These are phyloP conservation scores for Globisporangium abappressorium DNA, from an alignment of 352 stramenopile species.

Conservation along the genomic window DNA sequence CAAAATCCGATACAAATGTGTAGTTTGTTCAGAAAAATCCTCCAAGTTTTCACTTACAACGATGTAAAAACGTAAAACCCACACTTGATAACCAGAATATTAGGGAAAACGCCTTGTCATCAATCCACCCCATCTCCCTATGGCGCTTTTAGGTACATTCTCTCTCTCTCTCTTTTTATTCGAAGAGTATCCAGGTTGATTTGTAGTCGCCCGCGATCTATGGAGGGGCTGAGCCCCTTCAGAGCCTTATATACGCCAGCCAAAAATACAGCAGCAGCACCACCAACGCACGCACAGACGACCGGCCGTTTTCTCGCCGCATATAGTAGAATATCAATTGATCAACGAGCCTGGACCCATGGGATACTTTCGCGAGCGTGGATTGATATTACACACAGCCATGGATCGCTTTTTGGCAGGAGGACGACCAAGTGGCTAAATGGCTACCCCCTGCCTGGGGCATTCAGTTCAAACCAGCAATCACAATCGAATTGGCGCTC, in stretches of 20 bases:
- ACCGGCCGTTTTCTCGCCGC: not conserved
- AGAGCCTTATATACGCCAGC: not conserved
- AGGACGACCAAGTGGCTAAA: not conserved
- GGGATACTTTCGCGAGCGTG: not conserved
- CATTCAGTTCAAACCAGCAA: not conserved
- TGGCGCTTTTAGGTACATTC: not conserved
- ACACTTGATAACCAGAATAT: not conserved
- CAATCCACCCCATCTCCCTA: not conserved
- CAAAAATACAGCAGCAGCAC: not conserved
- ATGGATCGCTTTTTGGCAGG: not conserved
- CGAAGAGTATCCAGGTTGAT: not conserved
- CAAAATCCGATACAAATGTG: not conserved
- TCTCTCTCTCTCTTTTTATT: not conserved
- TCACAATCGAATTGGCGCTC: conserved; percentile 5
- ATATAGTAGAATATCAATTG: not conserved
- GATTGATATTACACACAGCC: not conserved
- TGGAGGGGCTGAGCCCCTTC: not conserved
- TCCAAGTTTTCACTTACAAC: not conserved
- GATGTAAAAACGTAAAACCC: not conserved
- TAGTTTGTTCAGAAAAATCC: not conserved
- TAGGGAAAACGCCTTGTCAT: not conserved
- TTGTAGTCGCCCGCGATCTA: not conserved
- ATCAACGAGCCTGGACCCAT: not conserved
- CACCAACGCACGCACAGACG: not conserved
- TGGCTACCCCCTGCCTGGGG: not conserved